Conservation (phyloP, 768 basidiomycete genomes). For the Naematelia aurantialba region DNA sequence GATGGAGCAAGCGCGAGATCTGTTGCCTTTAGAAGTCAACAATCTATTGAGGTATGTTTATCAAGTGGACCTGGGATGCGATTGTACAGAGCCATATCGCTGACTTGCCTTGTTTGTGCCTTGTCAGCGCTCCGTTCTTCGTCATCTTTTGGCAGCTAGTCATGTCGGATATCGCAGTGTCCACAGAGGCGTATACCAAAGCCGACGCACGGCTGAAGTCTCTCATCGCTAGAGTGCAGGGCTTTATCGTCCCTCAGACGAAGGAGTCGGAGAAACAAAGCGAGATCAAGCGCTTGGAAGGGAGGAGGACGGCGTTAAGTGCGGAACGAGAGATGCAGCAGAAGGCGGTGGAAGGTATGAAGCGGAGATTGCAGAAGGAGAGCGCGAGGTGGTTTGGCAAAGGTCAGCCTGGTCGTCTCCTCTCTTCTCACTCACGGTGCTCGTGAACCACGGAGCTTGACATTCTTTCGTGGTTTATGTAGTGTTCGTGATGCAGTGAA, state of each 20-base stretch:
- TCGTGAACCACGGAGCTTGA: too few relatives aligned
- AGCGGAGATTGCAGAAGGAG: slow-evolving; percentile 31
- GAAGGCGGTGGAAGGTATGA: slow-evolving; percentile 24
- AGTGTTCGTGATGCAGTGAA: neutral
- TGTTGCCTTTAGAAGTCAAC: slow-evolving; percentile 69
- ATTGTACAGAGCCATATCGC: neutral
- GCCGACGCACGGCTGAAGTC: slow-evolving; percentile 53
- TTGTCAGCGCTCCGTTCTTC: slow-evolving; percentile 78
- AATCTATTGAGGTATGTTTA: slow-evolving; percentile 14
- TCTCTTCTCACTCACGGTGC: too few relatives aligned
- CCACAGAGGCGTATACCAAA: slow-evolving; percentile 71
- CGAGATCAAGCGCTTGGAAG: slow-evolving; percentile 19
- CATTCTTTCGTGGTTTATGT: neutral
- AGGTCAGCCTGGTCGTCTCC: slow-evolving; percentile 17
- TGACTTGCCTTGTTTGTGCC: neutral
- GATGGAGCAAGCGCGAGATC: slow-evolving; percentile 70
- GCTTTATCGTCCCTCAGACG: slow-evolving; percentile 3
- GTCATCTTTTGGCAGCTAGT: slow-evolving; percentile 96
- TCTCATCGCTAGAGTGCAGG: neutral
- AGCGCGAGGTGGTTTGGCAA: slow-evolving; percentile 43
- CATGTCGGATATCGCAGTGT: slow-evolving; percentile 80
- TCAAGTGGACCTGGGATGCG: too few relatives aligned
- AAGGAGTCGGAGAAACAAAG: slow-evolving; percentile 21
- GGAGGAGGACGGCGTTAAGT: slow-evolving; percentile 19
- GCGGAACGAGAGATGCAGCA: slow-evolving; percentile 38